Evolutionary conservation across 345 rosid species (phyloP), one percentile per base, ranked within the genome.

Genomic region (Noccaea caerulescens): DNA sequence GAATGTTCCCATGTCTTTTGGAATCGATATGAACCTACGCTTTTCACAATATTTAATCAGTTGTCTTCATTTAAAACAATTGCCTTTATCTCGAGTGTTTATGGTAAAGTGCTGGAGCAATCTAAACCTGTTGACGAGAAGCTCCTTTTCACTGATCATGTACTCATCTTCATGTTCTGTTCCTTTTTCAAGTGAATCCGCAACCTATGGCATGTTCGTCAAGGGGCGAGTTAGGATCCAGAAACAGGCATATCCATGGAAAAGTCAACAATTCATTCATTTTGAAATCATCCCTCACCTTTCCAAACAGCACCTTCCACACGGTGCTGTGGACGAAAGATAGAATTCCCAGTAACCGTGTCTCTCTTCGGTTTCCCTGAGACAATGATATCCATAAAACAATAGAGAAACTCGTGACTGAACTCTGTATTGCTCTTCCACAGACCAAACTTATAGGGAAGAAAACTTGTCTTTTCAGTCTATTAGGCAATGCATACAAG

Each of bases 91-190:
- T 62, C 16, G 0, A 46, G 56, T 41, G 13, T 50, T 64, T 25
- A 58, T 33, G 47, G 37, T 27, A 23, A 16, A 49, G 56, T 41
- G 58, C 7, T 25, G 3, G 25, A 43, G 42, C 42, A 61, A 46
- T 47, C 10, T n/a, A 69, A 66, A 89, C 99, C 90, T 83, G 83
- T 94, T 94, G 5, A 94, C 98, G 10, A 94, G 92, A 38, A 94
- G 99, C 75, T 94, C 98, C 69, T 87, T 95, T 86, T 95, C 99
- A 16, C 99, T 95, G 72, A 95, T 95, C 98, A 95, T 95, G 81
- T 95, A 95, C 80, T 94, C 99, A 68, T 90, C 99, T 79, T 95
- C 99, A 47, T 95, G 97, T 78, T 95, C 98, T 57, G 98, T 95
- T 61, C 99, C 99, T 83, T 92, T 95, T 80, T 95, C 98, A 69